Evolutionary conservation across 1,284 basidiomycete genomes (phyloP).

Genomic region (Taiwanofungus camphoratus): DNA sequence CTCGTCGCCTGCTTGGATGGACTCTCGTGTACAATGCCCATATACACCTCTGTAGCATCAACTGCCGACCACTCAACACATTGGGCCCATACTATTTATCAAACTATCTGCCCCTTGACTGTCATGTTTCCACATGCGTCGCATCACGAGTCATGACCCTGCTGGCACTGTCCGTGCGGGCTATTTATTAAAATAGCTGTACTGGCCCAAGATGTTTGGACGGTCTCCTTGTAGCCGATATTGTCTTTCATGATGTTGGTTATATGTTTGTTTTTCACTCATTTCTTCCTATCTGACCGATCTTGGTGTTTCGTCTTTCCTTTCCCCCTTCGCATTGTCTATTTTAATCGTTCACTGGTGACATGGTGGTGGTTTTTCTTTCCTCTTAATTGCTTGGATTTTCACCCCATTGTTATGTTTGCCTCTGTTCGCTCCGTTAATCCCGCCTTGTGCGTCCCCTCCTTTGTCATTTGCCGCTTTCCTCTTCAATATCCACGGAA

Average conservation of each 20-base stretch:
- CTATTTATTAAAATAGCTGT: conserved; percentile 12
- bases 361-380: background rate
- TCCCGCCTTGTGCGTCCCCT: background rate
- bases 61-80: conserved; percentile 4
- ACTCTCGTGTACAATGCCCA: conserved; percentile 5
- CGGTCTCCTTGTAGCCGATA: conserved; percentile 13
- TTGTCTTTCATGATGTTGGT: conserved; percentile 4
- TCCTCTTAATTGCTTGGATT: background rate
- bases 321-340: conserved; percentile 2
- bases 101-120: background rate
- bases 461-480: background rate
- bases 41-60: conserved; percentile 5
- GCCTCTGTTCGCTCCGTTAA: background rate
- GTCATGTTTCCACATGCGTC: conserved; percentile 3
- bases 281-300: background rate
- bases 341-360: conserved; percentile 4
- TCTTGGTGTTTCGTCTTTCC: conserved; percentile 4
- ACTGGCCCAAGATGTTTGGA: conserved; percentile 9
- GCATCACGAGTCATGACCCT: conserved; percentile 1
- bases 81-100: conserved; percentile 11
- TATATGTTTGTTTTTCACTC: background rate
- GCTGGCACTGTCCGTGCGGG: background rate
- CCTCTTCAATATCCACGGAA: background rate
- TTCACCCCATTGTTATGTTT: background rate
- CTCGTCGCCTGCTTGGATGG: conserved; percentile 6